phyloP scores from a whole-genome alignment of 805 yeast genomes.

The Candida patagonica region DNA sequence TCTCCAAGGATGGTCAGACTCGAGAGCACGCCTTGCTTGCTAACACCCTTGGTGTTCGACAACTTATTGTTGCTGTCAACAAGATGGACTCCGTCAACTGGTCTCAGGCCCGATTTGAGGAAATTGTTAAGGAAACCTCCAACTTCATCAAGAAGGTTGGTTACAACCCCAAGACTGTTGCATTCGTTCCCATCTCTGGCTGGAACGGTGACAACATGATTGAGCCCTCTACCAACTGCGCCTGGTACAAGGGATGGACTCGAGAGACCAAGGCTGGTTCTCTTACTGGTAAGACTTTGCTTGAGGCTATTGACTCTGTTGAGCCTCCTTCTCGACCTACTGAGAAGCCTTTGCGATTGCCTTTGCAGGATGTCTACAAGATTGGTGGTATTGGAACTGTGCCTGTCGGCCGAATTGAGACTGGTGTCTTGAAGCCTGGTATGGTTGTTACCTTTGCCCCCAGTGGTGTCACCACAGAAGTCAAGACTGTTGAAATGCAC shows the following conservation, averaged over 20 bases:
- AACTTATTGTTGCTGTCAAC: conserved; percentile 84
- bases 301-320: conserved; percentile 77
- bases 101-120: conserved; percentile 73
- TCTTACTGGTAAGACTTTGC: conserved; percentile 68
- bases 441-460: conserved; percentile 86
- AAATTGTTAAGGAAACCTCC: conserved; percentile 65
- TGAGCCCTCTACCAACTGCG: conserved; percentile 71
- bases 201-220: conserved; percentile 93
- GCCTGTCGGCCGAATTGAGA: conserved; percentile 91
- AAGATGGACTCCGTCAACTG: conserved; percentile 92
- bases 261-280: conserved; percentile 69
- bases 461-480: conserved; percentile 83
- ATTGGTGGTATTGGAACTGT: conserved; percentile 88
- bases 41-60: conserved; percentile 80
- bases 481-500: conserved; percentile 84
- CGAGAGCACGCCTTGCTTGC: conserved; percentile 92
- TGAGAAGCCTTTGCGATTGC: conserved; percentile 82
- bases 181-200: conserved; percentile 88
- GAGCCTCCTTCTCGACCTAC: conserved; percentile 76
- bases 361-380: conserved; percentile 88
- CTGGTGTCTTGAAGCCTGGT: conserved; percentile 87
- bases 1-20: conserved; percentile 91
- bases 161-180: conserved; percentile 71
- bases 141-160: conserved; percentile 81
- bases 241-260: conserved; percentile 84